phyloP scores from a whole-genome alignment of 2,329 filamentous ascomycete genomes.

The Penicillium sp. region DNA sequence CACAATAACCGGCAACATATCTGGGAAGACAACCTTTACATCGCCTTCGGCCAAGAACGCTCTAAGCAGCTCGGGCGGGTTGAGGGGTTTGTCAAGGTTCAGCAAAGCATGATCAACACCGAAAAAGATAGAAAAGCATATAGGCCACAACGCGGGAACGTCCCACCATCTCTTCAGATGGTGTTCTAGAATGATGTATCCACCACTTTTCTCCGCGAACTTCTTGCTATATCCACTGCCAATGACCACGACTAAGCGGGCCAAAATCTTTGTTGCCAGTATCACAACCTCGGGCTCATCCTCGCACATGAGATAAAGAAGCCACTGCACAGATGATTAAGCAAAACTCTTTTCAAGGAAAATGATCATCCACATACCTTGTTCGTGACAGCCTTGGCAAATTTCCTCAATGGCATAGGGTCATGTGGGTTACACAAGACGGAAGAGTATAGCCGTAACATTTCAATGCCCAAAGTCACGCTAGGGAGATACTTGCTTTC shows the following conservation, averaged over 20 bases:
- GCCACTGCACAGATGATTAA: slow-evolving; percentile 60
- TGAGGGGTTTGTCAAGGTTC: slow-evolving; percentile 70
- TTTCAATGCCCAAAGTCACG: slow-evolving; percentile 68
- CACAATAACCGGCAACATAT: slow-evolving; percentile 74
- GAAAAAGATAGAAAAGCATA: slow-evolving; percentile 85
- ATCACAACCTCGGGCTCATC: slow-evolving; percentile 79
- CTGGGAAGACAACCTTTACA: slow-evolving; percentile 68
- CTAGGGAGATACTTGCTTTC: slow-evolving; percentile 49
- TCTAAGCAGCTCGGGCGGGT: slow-evolving; percentile 70
- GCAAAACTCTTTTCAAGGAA: background rate
- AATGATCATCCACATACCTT: slow-evolving; percentile 59
- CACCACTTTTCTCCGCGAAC: slow-evolving; percentile 80
- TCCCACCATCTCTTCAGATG: slow-evolving; percentile 87
- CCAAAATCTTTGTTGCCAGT: slow-evolving; percentile 76
- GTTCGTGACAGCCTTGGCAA: slow-evolving; percentile 91
- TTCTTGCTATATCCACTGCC: slow-evolving; percentile 79
- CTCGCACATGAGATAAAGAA: slow-evolving; percentile 85
- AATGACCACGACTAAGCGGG: slow-evolving; percentile 77
- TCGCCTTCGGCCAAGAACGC: slow-evolving; percentile 62
- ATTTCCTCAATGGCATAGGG: slow-evolving; percentile 71
- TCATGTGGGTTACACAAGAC: slow-evolving; percentile 74
- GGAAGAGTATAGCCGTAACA: slow-evolving; percentile 74
- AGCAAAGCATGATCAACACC: slow-evolving; percentile 74
- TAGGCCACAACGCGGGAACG: slow-evolving; percentile 77
- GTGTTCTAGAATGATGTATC: slow-evolving; percentile 80